These are phyloP conservation scores for Trifolium subterraneum DNA, from an alignment of 306 rosid species.

Conservation along the genomic window DNA sequence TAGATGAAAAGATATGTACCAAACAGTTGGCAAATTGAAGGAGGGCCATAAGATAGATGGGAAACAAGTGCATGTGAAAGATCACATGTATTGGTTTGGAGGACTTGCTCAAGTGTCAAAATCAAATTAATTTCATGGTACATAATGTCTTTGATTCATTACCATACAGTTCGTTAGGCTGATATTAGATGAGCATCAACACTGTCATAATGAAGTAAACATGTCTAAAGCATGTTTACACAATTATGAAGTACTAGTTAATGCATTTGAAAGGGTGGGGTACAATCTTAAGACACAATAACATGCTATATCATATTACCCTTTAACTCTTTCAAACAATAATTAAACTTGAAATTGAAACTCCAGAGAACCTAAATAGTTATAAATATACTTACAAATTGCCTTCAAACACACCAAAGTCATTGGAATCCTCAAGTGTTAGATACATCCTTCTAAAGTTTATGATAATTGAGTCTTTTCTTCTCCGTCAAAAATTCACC, in stretches of 20 bases:
- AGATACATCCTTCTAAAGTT: background rate
- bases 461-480: too few species aligned
- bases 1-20: too few species aligned
- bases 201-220: background rate
- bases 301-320: background rate
- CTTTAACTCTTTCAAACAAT: background rate
- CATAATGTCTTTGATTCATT: background rate
- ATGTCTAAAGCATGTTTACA: background rate
- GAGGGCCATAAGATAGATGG: too few species aligned
- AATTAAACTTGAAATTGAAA: background rate
- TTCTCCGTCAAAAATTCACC: background rate
- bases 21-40: too few species aligned
- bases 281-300: background rate
- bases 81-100: background rate
- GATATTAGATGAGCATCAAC: background rate
- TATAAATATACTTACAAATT: too few species aligned
- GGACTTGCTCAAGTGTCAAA: too few species aligned
- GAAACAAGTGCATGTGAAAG: background rate
- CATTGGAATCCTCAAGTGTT: background rate
- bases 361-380: background rate
- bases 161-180: background rate
- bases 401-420: background rate
- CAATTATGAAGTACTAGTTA: background rate
- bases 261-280: too few species aligned
- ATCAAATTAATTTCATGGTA: too few species aligned